These are phyloP conservation scores for Alternaria burnsii DNA, from an alignment of 2,329 filamentous ascomycete species.

Conservation along the genomic window DNA sequence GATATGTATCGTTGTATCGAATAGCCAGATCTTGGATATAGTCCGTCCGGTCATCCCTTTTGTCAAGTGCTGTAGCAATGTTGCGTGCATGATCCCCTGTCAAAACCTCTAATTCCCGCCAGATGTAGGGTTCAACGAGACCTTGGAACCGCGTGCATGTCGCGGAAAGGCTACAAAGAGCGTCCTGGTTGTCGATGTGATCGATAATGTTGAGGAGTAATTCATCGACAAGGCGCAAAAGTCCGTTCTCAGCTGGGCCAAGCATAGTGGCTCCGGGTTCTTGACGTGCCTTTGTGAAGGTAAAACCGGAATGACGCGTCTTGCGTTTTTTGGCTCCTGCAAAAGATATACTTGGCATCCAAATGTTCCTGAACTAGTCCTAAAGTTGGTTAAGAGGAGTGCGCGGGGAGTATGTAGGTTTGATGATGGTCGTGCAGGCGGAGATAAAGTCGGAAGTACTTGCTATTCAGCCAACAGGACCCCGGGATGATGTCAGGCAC, in stretches of 20 bases:
- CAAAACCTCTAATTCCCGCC: constrained; percentile 40
- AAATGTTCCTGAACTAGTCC: background rate
- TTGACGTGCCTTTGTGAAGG: constrained; percentile 32
- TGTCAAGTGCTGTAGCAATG: constrained; percentile 35
- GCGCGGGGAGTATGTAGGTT: background rate
- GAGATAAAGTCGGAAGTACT: background rate
- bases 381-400: background rate
- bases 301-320: constrained; percentile 35
- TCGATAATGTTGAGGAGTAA: constrained; percentile 47
- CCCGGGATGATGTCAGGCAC: constrained; percentile 11
- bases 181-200: constrained; percentile 32
- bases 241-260: constrained; percentile 24
- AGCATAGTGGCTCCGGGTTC: constrained; percentile 24
- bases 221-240: constrained; percentile 46
- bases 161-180: constrained; percentile 40
- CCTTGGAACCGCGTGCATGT: constrained; percentile 42
- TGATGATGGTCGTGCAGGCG: constrained; percentile 1
- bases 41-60: constrained; percentile 31
- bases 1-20: constrained; percentile 32
- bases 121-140: constrained; percentile 47
- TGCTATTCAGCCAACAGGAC: constrained; percentile 3
- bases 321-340: constrained; percentile 41
- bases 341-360: constrained; percentile 35
- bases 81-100: constrained; percentile 36
- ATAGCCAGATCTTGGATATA: constrained; percentile 43